Base-by-base conservation (phyloP, 2,329 filamentous ascomycete genomes). In the Byssoonygena ceratinophila region DNA sequence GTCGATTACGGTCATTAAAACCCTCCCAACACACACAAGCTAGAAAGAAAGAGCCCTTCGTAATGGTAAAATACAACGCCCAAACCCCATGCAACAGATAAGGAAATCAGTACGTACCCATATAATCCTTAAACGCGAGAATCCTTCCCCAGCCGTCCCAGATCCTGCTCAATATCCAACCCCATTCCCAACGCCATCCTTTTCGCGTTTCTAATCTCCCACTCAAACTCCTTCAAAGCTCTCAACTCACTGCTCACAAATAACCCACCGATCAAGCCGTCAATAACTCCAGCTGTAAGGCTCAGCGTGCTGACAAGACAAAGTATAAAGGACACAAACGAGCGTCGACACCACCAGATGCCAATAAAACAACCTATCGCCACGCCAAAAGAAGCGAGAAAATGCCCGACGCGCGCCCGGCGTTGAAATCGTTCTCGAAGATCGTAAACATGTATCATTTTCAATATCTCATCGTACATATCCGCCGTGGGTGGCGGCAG, bases 171-270 rank as follows among this genome's bases (percentile, higher is more conserved):
- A 45, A 59, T 57, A 55, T 59, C 56, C 16, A 58, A 49, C 3
- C 56, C 58, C 31, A 58, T 44, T 3, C 56, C 56, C 43, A 59
- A 46, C 31, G 52, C 52, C 55, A 57, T 49, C 37, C 61, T 56
- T 56, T 66, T 82, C 11, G 84, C 83, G 64, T 85, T 90, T 47
- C 73, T 73, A 23, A 97, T 83, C 68, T 98, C 92, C 85, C 88
- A 96, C 65, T 92, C 82, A 70, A 97, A 97, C 72, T 98, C 92
- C 61, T 81, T 83, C 51, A 98, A 71, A 3, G 85, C 83, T 54
- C 88, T 78, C 54, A 96, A 70, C 71, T 98, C 92, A 55, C 82
- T 82, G 9, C 84, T 83, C 54, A 95, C 84, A 66, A 98, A 98
- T 46, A 97, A 68, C 0, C 92, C 77, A 0, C 89, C 85, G 65